A percentile compares a stretch with the other conserved stretches of the same genome.
Conservation (phyloP, 202 grass and related monocot genomes). For the Dendrocalamus latiflorus region DNA sequence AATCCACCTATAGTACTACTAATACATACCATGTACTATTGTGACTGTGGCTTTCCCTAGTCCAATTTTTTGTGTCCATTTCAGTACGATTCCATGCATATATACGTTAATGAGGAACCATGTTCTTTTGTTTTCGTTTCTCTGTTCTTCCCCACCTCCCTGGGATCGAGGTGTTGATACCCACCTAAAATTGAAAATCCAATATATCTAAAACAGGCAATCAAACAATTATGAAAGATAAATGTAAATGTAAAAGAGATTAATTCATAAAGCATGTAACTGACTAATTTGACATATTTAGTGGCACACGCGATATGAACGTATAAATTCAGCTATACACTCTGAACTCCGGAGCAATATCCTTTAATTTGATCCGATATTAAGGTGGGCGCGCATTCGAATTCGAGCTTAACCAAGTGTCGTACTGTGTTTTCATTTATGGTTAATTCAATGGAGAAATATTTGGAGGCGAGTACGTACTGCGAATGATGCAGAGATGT, state of each 20-base stretch:
- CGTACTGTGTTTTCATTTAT: not conserved
- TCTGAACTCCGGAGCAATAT: not conserved
- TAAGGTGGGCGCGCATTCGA: not conserved
- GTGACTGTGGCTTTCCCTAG: not conserved
- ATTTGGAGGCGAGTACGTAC: too few relatives aligned
- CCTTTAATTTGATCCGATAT: not conserved
- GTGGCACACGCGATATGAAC: not conserved
- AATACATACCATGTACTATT: not conserved
- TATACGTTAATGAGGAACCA: not conserved
- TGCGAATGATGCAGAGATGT: too few relatives aligned
- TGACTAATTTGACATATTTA: not conserved
- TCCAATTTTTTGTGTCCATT: not conserved
- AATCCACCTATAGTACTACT: too few relatives aligned
- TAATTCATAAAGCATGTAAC: not conserved
- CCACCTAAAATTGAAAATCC: not conserved
- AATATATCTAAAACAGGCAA: not conserved
- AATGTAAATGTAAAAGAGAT: not conserved
- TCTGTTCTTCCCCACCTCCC: not conserved
- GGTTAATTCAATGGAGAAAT: not conserved
- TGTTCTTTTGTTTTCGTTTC: not conserved
- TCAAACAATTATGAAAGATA: not conserved
- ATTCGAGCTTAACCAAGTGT: not conserved
- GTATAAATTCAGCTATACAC: not conserved
- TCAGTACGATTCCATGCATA: not conserved
- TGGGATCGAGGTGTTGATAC: not conserved